phyloP scores from a whole-genome alignment of 345 rosid genomes.

The Boechera retrofracta region DNA sequence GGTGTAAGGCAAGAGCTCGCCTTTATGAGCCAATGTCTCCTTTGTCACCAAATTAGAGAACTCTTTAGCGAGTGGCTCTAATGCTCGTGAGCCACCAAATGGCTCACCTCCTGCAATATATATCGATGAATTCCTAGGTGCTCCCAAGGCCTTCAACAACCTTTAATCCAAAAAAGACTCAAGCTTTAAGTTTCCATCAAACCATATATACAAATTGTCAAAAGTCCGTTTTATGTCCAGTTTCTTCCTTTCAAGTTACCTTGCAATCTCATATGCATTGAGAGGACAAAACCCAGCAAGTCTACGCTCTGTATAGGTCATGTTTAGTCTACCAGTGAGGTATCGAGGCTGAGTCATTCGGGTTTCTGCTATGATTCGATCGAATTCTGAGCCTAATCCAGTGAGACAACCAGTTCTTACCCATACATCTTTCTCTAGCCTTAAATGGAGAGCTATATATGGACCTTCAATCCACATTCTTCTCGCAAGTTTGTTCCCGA shows the following conservation, averaged over 20 bases:
- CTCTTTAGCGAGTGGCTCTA: constrained; percentile 59
- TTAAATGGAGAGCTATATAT: constrained; percentile 68
- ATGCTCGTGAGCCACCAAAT: constrained; percentile 65
- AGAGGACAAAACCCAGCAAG: constrained; percentile 77
- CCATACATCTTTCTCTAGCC: constrained; percentile 84
- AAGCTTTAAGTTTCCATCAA: neutral
- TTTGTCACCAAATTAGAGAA: constrained; percentile 63
- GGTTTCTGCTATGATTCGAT: constrained; percentile 49
- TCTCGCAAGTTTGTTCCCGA: constrained; percentile 66
- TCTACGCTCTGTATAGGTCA: constrained; percentile 57
- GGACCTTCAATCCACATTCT: constrained; percentile 92
- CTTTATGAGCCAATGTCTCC: constrained; percentile 60
- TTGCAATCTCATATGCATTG: constrained; percentile 64
- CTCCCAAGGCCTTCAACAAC: constrained; percentile 73
- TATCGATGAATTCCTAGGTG: constrained; percentile 57
- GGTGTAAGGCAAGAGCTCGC: constrained; percentile 61
- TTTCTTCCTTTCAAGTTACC: constrained; percentile 44
- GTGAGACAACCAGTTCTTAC: constrained; percentile 78
- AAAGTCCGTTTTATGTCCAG: neutral
- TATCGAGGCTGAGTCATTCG: constrained; percentile 53
- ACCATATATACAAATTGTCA: neutral
- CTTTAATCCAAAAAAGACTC: constrained; percentile 39
- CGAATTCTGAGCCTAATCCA: constrained; percentile 63
- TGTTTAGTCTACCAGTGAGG: constrained; percentile 62
- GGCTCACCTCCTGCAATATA: constrained; percentile 81